Conservation (phyloP, 2,329 filamentous ascomycete genomes). For the Exophiala bonariae region DNA sequence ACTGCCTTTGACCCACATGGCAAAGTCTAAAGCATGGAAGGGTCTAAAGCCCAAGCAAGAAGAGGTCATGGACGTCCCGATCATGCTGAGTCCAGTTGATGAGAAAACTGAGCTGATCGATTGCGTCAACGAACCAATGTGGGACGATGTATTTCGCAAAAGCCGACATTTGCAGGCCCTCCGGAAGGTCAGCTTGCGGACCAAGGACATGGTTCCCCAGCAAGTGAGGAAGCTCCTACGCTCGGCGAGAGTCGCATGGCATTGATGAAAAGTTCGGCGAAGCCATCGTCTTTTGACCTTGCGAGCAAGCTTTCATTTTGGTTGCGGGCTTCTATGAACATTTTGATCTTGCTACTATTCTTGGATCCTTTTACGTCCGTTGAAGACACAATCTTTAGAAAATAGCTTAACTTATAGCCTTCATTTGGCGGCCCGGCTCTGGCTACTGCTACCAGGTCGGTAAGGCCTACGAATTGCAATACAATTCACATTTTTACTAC, state of each 20-base stretch:
- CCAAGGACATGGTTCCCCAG: slow-evolving; percentile 23
- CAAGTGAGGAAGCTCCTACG: slow-evolving; percentile 23
- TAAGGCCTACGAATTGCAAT: background rate
- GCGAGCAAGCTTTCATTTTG: no score
- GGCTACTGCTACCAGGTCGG: slow-evolving; percentile 25
- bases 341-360: no score
- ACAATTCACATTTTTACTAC: background rate
- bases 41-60: slow-evolving; percentile 27
- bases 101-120: slow-evolving; percentile 25
- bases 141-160: slow-evolving; percentile 25
- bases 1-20: slow-evolving; percentile 58
- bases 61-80: slow-evolving; percentile 40
- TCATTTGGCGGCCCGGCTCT: slow-evolving; percentile 1
- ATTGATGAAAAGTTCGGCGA: slow-evolving; percentile 15
- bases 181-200: slow-evolving; percentile 19
- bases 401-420: background rate
- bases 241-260: slow-evolving; percentile 21
- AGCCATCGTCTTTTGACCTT: no score
- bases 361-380: no score
- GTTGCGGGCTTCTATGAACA: no score
- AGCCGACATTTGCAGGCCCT: slow-evolving; percentile 20
- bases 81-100: slow-evolving; percentile 36
- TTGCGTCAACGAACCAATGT: slow-evolving; percentile 30
- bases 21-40: slow-evolving; percentile 38
- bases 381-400: background rate